phyloP scores from a whole-genome alignment of 169 alveolate species.

The Plasmodium cynomolgi region DNA sequence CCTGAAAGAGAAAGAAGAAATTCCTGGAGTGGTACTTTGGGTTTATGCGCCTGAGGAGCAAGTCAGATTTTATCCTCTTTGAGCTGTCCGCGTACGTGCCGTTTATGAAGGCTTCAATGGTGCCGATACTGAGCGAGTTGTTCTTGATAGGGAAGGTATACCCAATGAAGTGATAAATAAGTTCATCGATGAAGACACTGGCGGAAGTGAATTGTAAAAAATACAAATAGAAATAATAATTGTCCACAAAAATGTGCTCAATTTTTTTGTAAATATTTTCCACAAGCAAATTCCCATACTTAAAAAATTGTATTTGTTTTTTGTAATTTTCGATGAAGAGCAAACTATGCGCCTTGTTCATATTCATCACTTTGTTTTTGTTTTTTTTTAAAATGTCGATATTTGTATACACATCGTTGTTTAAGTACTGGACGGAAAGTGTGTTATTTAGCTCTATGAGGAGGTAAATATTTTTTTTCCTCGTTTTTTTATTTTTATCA shows the following conservation, averaged over 20 bases:
- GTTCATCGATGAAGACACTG: conserved; percentile 61
- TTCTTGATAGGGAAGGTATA: conserved; percentile 67
- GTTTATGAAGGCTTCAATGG: conserved; percentile 50
- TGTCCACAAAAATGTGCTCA: conserved; percentile 71
- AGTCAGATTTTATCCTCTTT: conserved; percentile 27
- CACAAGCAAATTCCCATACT: conserved; percentile 65
- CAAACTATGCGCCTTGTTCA: conserved; percentile 8
- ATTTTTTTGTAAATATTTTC: conserved; percentile 75
- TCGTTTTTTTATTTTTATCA: neutral
- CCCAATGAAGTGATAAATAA: conserved; percentile 62
- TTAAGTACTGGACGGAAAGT: conserved; percentile 61
- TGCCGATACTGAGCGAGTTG: conserved; percentile 20
- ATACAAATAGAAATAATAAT: conserved; percentile 71
- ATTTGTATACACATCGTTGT: conserved; percentile 37
- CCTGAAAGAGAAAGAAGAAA: conserved; percentile 65
- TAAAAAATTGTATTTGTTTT: conserved; percentile 72
- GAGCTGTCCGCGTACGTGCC: conserved; percentile 43
- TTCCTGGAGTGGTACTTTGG: conserved; percentile 40
- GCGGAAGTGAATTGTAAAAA: conserved; percentile 74
- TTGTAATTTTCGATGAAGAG: conserved; percentile 55
- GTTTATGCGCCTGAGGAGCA: conserved; percentile 18
- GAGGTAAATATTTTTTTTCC: conserved; percentile 29
- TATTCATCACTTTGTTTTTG: neutral
- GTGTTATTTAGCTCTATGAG: conserved; percentile 59
- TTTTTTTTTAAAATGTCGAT: neutral